Evolutionary conservation across 2,329 filamentous ascomycete genomes (phyloP).

Genomic region (Helotiales sp.): DNA sequence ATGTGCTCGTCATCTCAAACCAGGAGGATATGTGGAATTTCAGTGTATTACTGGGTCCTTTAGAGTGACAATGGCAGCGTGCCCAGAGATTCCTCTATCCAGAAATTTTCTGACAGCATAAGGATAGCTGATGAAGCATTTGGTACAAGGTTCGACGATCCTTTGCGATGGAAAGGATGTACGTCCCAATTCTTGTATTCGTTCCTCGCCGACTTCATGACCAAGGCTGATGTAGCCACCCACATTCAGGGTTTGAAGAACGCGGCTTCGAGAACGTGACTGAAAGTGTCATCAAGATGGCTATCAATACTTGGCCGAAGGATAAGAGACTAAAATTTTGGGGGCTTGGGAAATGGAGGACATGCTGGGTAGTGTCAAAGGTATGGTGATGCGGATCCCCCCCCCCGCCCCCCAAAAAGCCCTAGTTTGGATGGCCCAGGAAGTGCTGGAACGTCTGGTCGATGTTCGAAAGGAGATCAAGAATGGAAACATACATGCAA

Average conservation of each 20-base stretch:
- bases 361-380: conserved; percentile 25
- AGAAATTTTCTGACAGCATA: background rate
- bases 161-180: background rate
- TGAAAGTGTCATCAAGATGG: conserved; percentile 2
- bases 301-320: conserved; percentile 26
- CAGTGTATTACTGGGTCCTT: background rate
- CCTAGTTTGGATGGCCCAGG: conserved; percentile 25
- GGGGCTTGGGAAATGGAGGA: conserved; percentile 33
- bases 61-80: conserved; percentile 7
- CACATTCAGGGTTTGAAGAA: background rate
- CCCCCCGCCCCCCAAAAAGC: conserved; percentile 28
- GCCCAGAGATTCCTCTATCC: background rate
- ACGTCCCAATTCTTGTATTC: background rate
- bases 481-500: conserved; percentile 15
- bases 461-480: conserved; percentile 27
- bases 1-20: background rate
- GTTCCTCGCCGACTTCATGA: background rate
- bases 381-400: conserved; percentile 30
- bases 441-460: conserved; percentile 29
- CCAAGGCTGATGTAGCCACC: background rate
- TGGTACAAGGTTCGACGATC: background rate
- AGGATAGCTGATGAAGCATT: background rate
- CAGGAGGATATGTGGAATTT: background rate
- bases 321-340: conserved; percentile 29
- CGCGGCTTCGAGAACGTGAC: background rate